phyloP scores from a whole-genome alignment of 1,139 yeast species.

The Scheffersomyces segobiensis region DNA sequence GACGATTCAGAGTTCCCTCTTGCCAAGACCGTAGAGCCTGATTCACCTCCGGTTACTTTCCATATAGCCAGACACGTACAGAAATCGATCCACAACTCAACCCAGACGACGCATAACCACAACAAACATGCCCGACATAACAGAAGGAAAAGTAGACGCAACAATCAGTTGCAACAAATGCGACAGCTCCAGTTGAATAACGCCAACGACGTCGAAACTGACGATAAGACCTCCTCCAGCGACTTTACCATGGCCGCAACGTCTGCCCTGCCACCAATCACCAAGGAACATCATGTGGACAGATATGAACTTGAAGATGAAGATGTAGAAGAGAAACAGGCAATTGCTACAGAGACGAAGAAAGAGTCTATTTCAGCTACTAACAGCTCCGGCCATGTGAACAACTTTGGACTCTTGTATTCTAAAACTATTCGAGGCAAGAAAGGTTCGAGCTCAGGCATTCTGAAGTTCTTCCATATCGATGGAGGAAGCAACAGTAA shows the following conservation, averaged over 20 bases:
- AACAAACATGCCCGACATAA: neutral
- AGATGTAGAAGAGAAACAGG: neutral
- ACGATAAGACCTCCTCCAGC: neutral
- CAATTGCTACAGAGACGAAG: neutral
- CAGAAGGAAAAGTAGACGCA: neutral
- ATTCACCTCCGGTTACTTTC: conserved; percentile 40
- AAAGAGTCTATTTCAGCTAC: neutral
- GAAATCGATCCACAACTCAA: conserved; percentile 5
- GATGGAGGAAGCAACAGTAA: neutral
- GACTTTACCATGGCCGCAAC: neutral
- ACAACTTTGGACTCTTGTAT: conserved; percentile 9
- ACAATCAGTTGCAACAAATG: neutral
- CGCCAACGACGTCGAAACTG: conserved; percentile 1
- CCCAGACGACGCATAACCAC: neutral
- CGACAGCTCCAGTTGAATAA: neutral
- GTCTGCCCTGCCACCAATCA: neutral
- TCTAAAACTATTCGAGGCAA: conserved; percentile 15
- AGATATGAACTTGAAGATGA: neutral
- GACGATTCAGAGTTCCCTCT: neutral
- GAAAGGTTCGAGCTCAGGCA: conserved; percentile 12
- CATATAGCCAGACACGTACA: conserved; percentile 24
- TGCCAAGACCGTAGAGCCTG: conserved; percentile 11
- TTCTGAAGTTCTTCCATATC: conserved; percentile 20
- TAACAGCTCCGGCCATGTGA: neutral
- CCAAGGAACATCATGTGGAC: neutral